Base-by-base conservation (phyloP, 371 early-diverging fungal species). In the Capniomyces stellatus region DNA sequence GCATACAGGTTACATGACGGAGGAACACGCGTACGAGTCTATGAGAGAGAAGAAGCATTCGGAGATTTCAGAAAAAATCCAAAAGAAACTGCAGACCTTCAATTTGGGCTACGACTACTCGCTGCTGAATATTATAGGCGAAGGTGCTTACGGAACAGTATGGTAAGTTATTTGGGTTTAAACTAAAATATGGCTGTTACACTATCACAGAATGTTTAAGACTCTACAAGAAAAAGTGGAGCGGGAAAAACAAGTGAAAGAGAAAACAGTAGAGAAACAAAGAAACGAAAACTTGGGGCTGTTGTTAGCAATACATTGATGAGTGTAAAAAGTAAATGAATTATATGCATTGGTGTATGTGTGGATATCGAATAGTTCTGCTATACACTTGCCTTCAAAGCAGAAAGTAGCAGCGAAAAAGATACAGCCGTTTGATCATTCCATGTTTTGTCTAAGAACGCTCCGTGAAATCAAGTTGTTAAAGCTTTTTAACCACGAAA, bases 381-480 rank as follows among this genome's bases (percentile, higher is more conserved):
- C 87, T 29, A 82, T 71, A 60, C 77, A 88, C 54, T 75, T 72
- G 18, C 74, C 77, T 55, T 77, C 79, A 19, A 84, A 83, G 23
- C 79, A 83, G 56, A 78, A 85, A 59, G 91, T 92, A 3, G 93
- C 93, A 47, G 86, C 89, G 59, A 92, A 92, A 64, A 81, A 83
- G 63, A 85, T 87, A 62, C 76, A 77, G 22, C 87, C 87, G 3
- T 84, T 90, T 59, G 82, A 81, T 62, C 82, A 84, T 52, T 78
- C 87, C 61, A 72, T 74, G 54, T 82, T 90, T 46, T 81, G 87
- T 55, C 85, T 82, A 64, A 73, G 91, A 63, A 83, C 91, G 22
- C 68, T 89, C 46, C 83, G 91, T 51, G 91, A 90, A 66, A 77
- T 90, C 53, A 90, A 90, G 69, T 73, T 90, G 41, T 67, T 90